Evolutionary conservation across 192 early-diverging fungal genomes (phyloP), one percentile per base, ranked within the genome.

Genomic region (Oehlia diaphana): DNA sequence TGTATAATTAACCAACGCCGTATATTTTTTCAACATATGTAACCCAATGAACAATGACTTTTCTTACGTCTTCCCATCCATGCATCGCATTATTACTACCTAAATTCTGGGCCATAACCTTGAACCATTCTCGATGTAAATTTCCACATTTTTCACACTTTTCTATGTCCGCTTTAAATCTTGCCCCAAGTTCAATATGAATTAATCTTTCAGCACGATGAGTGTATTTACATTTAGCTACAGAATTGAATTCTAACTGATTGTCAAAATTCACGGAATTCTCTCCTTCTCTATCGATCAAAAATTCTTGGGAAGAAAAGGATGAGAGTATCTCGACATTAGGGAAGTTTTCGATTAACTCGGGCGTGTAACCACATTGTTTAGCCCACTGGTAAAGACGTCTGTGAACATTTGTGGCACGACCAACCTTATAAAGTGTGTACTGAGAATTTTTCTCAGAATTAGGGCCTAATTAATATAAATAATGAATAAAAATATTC

Each of bases 301-400:
- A 83, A 44, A 14, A 74, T 69, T 68, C 83, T 78, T 80, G 83
- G 70, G 61, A 63, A 39, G 67, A 72, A 31, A 58, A 63, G 0
- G 76, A 65, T 16, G 19, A 3, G 6, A 23, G 14, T 28, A 66
- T 2, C 9, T 35, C 65, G 5, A 68, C 47, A 23, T 84, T 72
- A 4, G 87, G 87, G 67, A 88, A 88, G 50, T 79, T 76, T 62
- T 88, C 87, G 19, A 88, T 81, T 62, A 88, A 39, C 16, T 70
- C 35, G 23, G 87, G 87, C 6, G 79, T 80, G 5, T 83, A 84
- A 4, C 85, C 87, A 62, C 87, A 88, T 72, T 86, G 83, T 23
- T 82, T 79, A 23, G 76, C 76, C 87, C 87, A 88, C 70, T 88
- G 83, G 33, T 82, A 84, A 78, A 88, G 80, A 4, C 87, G 81